Percentiles rank a stretch among this genome's conserved stretches.
phyloP scores from a whole-genome alignment of 2,329 filamentous ascomycete genomes.

The Pyrenochaeta sp. region DNA sequence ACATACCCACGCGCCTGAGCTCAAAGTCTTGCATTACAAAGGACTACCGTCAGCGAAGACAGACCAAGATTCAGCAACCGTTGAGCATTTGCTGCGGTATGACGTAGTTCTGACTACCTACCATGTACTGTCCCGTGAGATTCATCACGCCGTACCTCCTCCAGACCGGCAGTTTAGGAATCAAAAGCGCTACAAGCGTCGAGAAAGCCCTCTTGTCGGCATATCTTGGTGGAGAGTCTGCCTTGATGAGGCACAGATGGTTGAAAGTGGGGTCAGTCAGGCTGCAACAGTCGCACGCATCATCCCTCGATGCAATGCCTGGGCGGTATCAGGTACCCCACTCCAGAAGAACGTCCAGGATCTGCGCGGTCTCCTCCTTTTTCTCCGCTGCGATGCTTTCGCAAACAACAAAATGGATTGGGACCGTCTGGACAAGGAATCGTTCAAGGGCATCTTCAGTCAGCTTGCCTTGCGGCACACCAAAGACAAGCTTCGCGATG shows the following conservation, averaged over 20 bases:
- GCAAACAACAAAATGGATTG: slow-evolving; percentile 70
- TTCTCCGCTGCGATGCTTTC: slow-evolving; percentile 81
- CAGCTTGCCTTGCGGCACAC: slow-evolving; percentile 82
- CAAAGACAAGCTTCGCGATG: slow-evolving; percentile 79
- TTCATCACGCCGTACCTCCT: slow-evolving; percentile 76
- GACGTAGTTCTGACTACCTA: slow-evolving; percentile 71
- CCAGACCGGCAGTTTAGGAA: slow-evolving; percentile 74
- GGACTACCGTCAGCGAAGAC: slow-evolving; percentile 55
- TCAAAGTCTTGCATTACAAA: slow-evolving; percentile 64
- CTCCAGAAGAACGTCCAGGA: slow-evolving; percentile 81
- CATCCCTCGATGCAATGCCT: slow-evolving; percentile 85
- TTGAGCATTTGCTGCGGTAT: slow-evolving; percentile 56
- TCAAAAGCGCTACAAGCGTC: slow-evolving; percentile 69
- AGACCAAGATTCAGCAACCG: slow-evolving; percentile 47
- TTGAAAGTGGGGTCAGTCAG: slow-evolving; percentile 85
- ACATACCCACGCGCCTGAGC: slow-evolving; percentile 61
- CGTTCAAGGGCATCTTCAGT: slow-evolving; percentile 74
- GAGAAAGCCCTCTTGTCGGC: slow-evolving; percentile 77
- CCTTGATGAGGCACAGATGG: slow-evolving; percentile 83
- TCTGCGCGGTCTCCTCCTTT: slow-evolving; percentile 79
- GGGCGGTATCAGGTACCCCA: slow-evolving; percentile 92
- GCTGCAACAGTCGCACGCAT: slow-evolving; percentile 80
- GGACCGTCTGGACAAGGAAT: slow-evolving; percentile 70
- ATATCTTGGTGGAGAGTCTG: slow-evolving; percentile 88
- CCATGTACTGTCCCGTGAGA: slow-evolving; percentile 76